Evolutionary conservation across 106 monocot species (phyloP), one percentile per base, ranked within the genome.

Genomic region (Hemerocallis citrina): DNA sequence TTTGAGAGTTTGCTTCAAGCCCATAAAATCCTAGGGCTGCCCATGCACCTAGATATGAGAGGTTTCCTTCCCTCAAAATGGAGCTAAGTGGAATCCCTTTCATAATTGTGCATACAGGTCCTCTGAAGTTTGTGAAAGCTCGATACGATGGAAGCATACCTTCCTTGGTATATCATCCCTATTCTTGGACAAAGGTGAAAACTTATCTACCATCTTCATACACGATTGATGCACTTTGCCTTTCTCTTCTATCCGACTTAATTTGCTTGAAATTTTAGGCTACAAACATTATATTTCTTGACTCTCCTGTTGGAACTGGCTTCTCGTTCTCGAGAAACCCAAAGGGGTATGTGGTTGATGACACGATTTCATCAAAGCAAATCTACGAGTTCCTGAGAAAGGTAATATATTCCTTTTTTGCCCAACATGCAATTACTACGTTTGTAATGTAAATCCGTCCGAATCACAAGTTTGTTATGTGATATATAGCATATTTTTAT

Each of bases 131-230:
- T 42, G 52, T 34, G 0, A 34, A 17, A 8, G 38, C 38, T 1
- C n/a, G 34, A 16, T 81, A 86, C 41, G 48, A 68, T 65, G 81
- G 74, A 5, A 68, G 71, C 27, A 0, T 85, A 19, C 81, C 85
- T 12, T 55, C 41, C 22, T 27, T 86, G 57, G 39, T 71, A 1
- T 65, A 74, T 43, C 39, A 74, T 19, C 63, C 69, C 9, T 52
- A 64, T 33, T 59, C 85, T 5, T 86, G 79, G 75, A 80, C 85
- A 30, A 69, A 85, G 76, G 80, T 77, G 4, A n/a, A n/a, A n/a
- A 52, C 4, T 19, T 17, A n/a, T 56, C n/a, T n/a, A n/a, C n/a
- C n/a, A n/a, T n/a, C n/a, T 15, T n/a, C 12, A 24, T 49, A 1
- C 49, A 19, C 4, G 3, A 28, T 4, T 28, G 14, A 29, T 52